Evolutionary conservation across 2,329 filamentous ascomycete species (phyloP), one percentile per base, ranked within the genome.

Genomic region (Stagonosporopsis chrysanthemi): DNA sequence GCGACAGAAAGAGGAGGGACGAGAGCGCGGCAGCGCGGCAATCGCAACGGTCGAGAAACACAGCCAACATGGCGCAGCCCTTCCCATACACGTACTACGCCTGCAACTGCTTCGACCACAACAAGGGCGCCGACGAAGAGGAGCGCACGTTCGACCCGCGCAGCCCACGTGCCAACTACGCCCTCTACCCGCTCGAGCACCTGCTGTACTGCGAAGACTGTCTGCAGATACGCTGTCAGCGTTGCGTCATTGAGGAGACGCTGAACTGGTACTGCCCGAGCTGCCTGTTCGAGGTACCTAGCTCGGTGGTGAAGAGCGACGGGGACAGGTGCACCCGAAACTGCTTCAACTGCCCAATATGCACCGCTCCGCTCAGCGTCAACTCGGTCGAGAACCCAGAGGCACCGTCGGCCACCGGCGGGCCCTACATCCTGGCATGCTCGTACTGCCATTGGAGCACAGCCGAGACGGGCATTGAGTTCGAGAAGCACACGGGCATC

Each of bases 171-270:
- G 90, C 95, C 56, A 95, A 92, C 75, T 98, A 92, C 81, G 93
- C 92, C 64, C 83, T 99, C 29, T 97, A 94, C 72, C 94, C 95
- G 0, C 87, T 97, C 41, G 94, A 98, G 72, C 89, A 97, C 73
- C 85, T 99, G 24, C 84, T 98, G 38, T 99, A 96, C 80, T 99
- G 95, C 81, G 94, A 97, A 74, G 95, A 98, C 75, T 99, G 95
- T 76, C 92, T 96, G 74, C 90, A 97, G 77, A 96, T 98, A 61
- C 90, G 95, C 66, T 99, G 95, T 74, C 91, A 92, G 6, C 84
- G 92, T 79, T 99, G 95, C 72, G 90, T 96, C 51, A 86, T 89
- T 44, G 95, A 99, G 74, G 95, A 99, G 79, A 92, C 97, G 52
- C 88, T 96, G 44, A 95, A 91, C 51, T 97, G 92, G 83, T 99